Evolutionary conservation across 495 filamentous ascomycete species (phyloP).

Genomic region (Geoglossum glabrum): DNA sequence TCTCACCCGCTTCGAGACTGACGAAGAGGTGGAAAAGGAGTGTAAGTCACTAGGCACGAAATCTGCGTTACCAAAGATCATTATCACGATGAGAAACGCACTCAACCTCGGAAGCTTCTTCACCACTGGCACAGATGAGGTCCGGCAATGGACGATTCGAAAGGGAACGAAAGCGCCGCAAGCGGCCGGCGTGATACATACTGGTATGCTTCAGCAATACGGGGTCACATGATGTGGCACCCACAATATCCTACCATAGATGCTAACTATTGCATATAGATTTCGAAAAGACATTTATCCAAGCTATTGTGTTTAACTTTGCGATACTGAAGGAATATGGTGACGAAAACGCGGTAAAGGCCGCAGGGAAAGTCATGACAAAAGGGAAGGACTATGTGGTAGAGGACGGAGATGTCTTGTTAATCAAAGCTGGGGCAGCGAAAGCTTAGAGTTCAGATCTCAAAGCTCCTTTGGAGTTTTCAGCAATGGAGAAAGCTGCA

Average conservation of each 20-base stretch:
- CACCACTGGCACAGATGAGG: conserved; percentile 91
- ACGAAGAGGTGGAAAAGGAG: conserved; percentile 65
- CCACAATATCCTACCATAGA: neutral
- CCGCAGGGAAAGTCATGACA: conserved; percentile 90
- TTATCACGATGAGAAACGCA: conserved; percentile 83
- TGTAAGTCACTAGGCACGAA: conserved; percentile 76
- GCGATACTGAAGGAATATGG: conserved; percentile 57
- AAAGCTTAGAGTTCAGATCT: conserved; percentile 33
- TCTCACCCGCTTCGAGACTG: conserved; percentile 53
- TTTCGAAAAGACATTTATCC: conserved; percentile 99
- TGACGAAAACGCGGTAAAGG: conserved; percentile 73
- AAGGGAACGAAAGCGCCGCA: conserved; percentile 93
- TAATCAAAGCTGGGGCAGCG: conserved; percentile 92
- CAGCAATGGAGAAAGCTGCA: neutral
- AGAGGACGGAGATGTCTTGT: conserved; percentile 53
- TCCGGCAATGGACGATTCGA: conserved; percentile 95
- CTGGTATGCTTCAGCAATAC: conserved; percentile 17
- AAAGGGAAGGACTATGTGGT: conserved; percentile 97
- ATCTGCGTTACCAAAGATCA: conserved; percentile 79
- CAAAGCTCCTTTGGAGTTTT: neutral
- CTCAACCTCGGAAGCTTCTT: conserved; percentile 88
- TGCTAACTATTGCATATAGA: conserved; percentile 23
- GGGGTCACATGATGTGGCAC: no score
- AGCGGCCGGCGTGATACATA: conserved; percentile 95
- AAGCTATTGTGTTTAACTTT: conserved; percentile 84